Conservation (phyloP, 1,284 basidiomycete species). For the Sanghuangporus weigelae region DNA sequence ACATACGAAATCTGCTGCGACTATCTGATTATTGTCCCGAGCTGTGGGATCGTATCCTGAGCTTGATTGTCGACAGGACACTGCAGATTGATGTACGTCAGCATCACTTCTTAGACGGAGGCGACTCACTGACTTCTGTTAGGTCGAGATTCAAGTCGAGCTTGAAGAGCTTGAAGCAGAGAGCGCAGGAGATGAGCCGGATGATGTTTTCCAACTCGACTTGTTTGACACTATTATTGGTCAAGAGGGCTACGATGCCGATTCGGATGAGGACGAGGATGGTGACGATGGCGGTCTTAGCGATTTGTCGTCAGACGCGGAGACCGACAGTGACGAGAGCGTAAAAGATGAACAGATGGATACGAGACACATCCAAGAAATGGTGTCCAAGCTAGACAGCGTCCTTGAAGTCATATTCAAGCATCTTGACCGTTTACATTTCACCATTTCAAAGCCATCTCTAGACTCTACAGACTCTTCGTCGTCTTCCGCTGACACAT, state of each 20-base stretch:
- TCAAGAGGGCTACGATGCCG: constrained; percentile 57
- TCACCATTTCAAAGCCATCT: background rate
- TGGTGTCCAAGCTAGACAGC: constrained; percentile 61
- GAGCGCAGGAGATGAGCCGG: constrained; percentile 44
- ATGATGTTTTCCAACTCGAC: constrained; percentile 71
- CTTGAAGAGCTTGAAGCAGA: constrained; percentile 86
- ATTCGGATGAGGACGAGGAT: constrained; percentile 48
- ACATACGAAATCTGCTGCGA: constrained; percentile 85
- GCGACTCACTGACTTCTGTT: constrained; percentile 13
- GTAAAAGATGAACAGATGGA: constrained; percentile 10
- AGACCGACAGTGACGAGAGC: constrained; percentile 46
- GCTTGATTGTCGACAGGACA: constrained; percentile 84
- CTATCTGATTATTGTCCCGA: constrained; percentile 90
- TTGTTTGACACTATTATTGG: constrained; percentile 80
- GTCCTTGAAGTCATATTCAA: constrained; percentile 18
- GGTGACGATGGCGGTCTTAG: constrained; percentile 49
- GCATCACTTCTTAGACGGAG: background rate
- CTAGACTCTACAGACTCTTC: background rate
- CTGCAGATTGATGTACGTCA: constrained; percentile 88
- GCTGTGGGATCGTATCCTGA: constrained; percentile 79
- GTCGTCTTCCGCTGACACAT: background rate
- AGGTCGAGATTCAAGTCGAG: constrained; percentile 97
- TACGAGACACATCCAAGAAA: constrained; percentile 27
- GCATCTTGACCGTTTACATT: constrained; percentile 12
- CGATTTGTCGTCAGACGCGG: constrained; percentile 66